A percentile compares a stretch with the other conserved stretches of the same genome.
Evolutionary conservation across 257 asterid genomes (phyloP).

Genomic region (Solanum tarijense): DNA sequence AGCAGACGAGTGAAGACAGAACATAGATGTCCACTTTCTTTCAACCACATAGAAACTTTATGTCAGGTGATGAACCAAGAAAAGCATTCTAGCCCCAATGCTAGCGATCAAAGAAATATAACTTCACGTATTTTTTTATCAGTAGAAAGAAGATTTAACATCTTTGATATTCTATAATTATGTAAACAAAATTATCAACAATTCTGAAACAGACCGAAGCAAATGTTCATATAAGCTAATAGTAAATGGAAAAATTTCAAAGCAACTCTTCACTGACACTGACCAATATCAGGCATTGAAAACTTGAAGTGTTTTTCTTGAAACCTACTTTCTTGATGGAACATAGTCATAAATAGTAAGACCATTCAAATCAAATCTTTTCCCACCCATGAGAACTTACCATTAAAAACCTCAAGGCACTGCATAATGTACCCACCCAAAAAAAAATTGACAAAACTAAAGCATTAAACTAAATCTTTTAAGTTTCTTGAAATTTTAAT

Average conservation of each 20-base stretch:
- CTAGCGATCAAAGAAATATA: neutral
- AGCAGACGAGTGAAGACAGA: neutral
- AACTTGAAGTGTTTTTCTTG: neutral
- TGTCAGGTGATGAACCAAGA: neutral
- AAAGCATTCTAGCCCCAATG: neutral
- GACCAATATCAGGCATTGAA: neutral
- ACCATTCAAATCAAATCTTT: neutral
- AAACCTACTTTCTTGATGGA: neutral
- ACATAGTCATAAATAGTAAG: neutral
- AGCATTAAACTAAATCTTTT: neutral
- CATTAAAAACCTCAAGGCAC: neutral
- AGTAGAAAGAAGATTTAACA: neutral
- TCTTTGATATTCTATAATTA: neutral
- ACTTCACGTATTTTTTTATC: neutral
- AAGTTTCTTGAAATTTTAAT: neutral
- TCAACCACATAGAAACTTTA: neutral
- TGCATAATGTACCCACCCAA: neutral
- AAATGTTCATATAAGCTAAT: neutral
- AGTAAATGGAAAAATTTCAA: neutral
- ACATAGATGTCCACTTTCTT: neutral
- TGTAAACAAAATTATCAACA: neutral
- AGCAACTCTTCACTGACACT: neutral
- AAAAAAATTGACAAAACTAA: neutral
- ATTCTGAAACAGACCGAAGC: neutral
- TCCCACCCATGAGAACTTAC: neutral